Percentiles rank a stretch among this genome's conserved stretches.
These are phyloP conservation scores for Globisporangium nunn DNA, from an alignment of 352 stramenopile genomes.

Conservation along the genomic window DNA sequence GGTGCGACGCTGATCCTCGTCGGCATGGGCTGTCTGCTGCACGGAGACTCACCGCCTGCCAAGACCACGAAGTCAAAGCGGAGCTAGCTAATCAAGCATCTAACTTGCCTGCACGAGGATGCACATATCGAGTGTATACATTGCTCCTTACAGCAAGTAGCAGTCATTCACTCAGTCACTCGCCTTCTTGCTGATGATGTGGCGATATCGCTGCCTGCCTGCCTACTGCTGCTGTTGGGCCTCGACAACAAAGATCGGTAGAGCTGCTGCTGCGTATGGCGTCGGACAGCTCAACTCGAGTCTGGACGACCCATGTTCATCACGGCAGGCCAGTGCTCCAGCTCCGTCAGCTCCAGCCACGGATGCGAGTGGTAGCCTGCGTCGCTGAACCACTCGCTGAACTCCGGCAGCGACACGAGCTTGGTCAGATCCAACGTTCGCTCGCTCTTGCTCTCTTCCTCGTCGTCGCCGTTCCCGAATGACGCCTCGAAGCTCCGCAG, in stretches of 20 bases:
- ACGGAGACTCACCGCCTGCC: slow-evolving; percentile 35
- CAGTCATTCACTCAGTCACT: slow-evolving; percentile 1
- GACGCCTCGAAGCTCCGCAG: slow-evolving; percentile 43
- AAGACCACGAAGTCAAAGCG: slow-evolving; percentile 15
- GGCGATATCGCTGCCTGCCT: not conserved
- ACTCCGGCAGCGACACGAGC: slow-evolving; percentile 49
- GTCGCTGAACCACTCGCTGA: slow-evolving; percentile 74
- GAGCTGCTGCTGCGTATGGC: not conserved
- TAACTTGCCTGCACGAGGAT: not conserved
- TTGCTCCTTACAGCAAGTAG: not conserved
- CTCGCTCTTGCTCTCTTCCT: slow-evolving; percentile 19
- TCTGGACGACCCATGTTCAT: slow-evolving; percentile 51
- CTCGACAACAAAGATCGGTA: slow-evolving; percentile 8
- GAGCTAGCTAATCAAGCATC: slow-evolving; percentile 14
- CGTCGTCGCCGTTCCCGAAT: slow-evolving; percentile 9
- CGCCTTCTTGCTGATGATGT: not conserved
- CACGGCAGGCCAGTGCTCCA: slow-evolving; percentile 69
- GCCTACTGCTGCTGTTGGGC: not conserved
- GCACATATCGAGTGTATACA: slow-evolving; percentile 12
- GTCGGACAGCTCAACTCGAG: not conserved
- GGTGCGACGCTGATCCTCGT: slow-evolving; percentile 66
- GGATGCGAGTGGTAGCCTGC: slow-evolving; percentile 51
- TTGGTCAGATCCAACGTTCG: slow-evolving; percentile 26
- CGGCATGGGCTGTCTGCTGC: slow-evolving; percentile 57
- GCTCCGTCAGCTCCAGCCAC: slow-evolving; percentile 75